Percentiles rank a stretch among this genome's conserved stretches.
phyloP scores from a whole-genome alignment of 2,329 filamentous ascomycete species.

The Verticillium albo-atrum region DNA sequence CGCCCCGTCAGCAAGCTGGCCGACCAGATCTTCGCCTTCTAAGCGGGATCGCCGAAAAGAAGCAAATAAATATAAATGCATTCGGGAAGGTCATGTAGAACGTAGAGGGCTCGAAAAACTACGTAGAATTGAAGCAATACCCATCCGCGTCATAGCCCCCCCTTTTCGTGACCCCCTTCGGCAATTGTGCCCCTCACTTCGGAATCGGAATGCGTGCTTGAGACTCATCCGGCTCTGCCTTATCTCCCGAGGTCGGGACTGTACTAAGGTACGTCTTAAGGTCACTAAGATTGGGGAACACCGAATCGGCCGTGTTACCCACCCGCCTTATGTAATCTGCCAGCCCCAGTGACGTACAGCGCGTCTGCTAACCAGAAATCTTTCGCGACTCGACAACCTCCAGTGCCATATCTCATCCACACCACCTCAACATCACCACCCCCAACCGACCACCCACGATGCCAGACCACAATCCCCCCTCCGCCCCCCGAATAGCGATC shows the following conservation, averaged over 20 bases:
- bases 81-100: not conserved
- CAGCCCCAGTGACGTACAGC: not conserved
- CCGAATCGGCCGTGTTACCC: too few species aligned
- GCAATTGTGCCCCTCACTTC: not conserved
- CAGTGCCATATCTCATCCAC: not conserved
- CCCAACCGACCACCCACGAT: not conserved
- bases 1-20: slow-evolving; percentile 94
- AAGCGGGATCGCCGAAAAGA: slow-evolving; percentile 10
- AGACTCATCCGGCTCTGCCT: not conserved
- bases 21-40: slow-evolving; percentile 96
- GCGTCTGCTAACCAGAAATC: not conserved
- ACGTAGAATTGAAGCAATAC: not conserved
- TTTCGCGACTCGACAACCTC: not conserved
- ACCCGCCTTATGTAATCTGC: not conserved
- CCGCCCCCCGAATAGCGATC: slow-evolving; percentile 10
- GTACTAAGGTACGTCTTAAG: too few species aligned
- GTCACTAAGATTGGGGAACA: too few species aligned
- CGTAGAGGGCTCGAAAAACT: not conserved
- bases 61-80: not conserved
- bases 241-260: too few species aligned
- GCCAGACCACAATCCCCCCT: slow-evolving; percentile 7
- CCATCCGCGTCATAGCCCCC: not conserved
- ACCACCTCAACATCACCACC: not conserved
- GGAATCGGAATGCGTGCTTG: too few species aligned
- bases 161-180: not conserved